Evolutionary conservation across 768 basidiomycete species (phyloP).

Genomic region (Suillus clintonianus): DNA sequence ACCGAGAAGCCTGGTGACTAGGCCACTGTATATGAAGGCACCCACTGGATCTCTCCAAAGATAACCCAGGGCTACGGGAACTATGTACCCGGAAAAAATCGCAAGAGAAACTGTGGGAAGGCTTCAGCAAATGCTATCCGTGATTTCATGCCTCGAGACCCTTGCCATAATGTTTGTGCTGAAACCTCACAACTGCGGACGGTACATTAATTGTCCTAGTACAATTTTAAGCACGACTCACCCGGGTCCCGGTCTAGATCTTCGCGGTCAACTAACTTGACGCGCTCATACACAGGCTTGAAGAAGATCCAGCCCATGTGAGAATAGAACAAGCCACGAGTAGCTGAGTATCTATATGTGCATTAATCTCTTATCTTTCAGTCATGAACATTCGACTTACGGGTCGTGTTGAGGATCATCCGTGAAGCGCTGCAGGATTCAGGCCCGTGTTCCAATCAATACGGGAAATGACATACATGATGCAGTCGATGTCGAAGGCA

Average conservation of each 20-base stretch:
- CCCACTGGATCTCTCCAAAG: slow-evolving; percentile 67
- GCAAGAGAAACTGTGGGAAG: slow-evolving; percentile 55
- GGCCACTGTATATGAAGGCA: slow-evolving; percentile 70
- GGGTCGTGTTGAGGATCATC: slow-evolving; percentile 70
- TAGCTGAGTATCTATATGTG: slow-evolving; percentile 63
- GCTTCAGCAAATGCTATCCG: not conserved
- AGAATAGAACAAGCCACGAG: slow-evolving; percentile 70
- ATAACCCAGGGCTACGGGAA: slow-evolving; percentile 57
- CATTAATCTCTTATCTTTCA: not conserved
- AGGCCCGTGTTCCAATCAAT: not conserved
- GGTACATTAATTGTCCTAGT: not conserved
- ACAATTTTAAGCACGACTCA: slow-evolving; percentile 30
- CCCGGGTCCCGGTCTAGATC: slow-evolving; percentile 73
- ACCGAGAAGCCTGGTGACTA: slow-evolving; percentile 64
- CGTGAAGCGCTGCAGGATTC: slow-evolving; percentile 55
- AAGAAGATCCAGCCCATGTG: slow-evolving; percentile 89
- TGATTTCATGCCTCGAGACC: not conserved
- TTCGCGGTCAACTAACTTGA: slow-evolving; percentile 63
- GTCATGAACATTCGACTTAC: slow-evolving; percentile 35
- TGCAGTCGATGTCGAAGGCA: slow-evolving; percentile 74
- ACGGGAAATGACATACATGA: slow-evolving; percentile 49
- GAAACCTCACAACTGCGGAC: slow-evolving; percentile 62
- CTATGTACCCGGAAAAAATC: slow-evolving; percentile 55
- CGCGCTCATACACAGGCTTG: slow-evolving; percentile 64
- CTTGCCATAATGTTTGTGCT: slow-evolving; percentile 68